Evolutionary conservation across 1,284 basidiomycete species (phyloP).

Genomic region (Hemileia vastatrix): DNA sequence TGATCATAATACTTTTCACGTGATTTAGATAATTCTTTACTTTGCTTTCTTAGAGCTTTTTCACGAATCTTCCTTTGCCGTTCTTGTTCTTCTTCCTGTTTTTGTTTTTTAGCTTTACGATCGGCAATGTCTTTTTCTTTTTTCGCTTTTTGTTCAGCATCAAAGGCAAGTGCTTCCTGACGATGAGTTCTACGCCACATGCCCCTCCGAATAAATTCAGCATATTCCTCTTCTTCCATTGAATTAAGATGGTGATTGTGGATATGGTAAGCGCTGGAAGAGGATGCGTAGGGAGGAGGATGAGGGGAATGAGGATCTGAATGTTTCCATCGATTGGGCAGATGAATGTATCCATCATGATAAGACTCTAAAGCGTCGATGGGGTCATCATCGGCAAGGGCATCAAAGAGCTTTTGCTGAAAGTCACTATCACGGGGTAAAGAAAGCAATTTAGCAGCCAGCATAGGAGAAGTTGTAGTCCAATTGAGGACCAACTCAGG

Average conservation of each 20-base stretch:
- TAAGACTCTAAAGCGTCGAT: constrained; percentile 6
- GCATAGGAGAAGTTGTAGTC: constrained; percentile 12
- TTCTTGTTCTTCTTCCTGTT: neutral
- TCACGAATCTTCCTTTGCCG: neutral
- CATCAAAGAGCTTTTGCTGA: constrained; percentile 4
- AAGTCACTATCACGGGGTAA: constrained; percentile 8
- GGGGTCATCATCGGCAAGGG: constrained; percentile 2
- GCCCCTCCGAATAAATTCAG: constrained; percentile 15
- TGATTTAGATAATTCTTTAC: neutral
- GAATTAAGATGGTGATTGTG: neutral
- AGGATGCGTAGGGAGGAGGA: no score
- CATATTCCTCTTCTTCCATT: constrained; percentile 15
- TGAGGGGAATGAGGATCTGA: no score
- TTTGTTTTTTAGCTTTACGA: constrained; percentile 4
- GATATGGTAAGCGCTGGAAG: neutral
- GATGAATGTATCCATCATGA: constrained; percentile 1
- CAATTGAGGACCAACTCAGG: constrained; percentile 20
- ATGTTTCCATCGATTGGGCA: constrained; percentile 16
- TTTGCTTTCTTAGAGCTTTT: neutral
- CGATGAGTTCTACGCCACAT: constrained; percentile 19
- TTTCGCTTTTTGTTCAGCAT: constrained; percentile 7
- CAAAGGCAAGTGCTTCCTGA: constrained; percentile 3
- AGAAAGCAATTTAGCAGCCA: constrained; percentile 20
- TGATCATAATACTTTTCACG: neutral
- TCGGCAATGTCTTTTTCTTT: neutral